Evolutionary conservation across 352 stramenopile genomes (phyloP).

Genomic region (Globisporangium lucens): DNA sequence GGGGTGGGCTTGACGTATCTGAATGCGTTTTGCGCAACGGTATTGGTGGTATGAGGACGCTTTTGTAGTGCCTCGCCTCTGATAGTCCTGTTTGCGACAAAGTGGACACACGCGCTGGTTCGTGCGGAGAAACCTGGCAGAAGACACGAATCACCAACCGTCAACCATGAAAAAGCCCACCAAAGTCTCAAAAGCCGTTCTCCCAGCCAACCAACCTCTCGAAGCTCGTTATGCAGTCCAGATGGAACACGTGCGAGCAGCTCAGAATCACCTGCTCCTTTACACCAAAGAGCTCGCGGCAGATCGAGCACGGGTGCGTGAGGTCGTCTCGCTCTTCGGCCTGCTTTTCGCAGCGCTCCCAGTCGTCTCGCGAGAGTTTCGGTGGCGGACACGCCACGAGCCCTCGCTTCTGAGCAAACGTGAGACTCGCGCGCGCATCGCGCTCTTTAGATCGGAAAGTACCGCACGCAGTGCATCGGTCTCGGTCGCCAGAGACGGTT

Average conservation of each 20-base stretch:
- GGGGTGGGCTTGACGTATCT: slow-evolving; percentile 26
- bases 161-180: neutral
- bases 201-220: slow-evolving; percentile 37
- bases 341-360: slow-evolving; percentile 66
- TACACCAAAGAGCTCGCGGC: slow-evolving; percentile 65
- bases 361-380: slow-evolving; percentile 68
- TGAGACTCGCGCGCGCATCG: slow-evolving; percentile 32
- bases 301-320: slow-evolving; percentile 78
- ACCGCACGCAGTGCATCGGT: slow-evolving; percentile 51
- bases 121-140: slow-evolving; percentile 60
- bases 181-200: neutral
- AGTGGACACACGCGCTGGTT: slow-evolving; percentile 79
- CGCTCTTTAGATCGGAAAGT: slow-evolving; percentile 22
- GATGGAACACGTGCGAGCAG: slow-evolving; percentile 87
- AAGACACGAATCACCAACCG: neutral
- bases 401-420: slow-evolving; percentile 70
- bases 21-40: slow-evolving; percentile 47
- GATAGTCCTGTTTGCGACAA: slow-evolving; percentile 81
- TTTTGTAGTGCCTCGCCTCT: slow-evolving; percentile 60
- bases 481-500: slow-evolving; percentile 16
- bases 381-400: slow-evolving; percentile 47
- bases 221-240: slow-evolving; percentile 78
- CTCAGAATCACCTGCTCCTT: slow-evolving; percentile 81
- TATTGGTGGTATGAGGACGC: slow-evolving; percentile 50
- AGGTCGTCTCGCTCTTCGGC: slow-evolving; percentile 61